A percentile compares a stretch with the other conserved stretches of the same genome.
These are phyloP conservation scores for Citrus cavaleriei DNA, from an alignment of 345 rosid genomes.

Conservation along the genomic window DNA sequence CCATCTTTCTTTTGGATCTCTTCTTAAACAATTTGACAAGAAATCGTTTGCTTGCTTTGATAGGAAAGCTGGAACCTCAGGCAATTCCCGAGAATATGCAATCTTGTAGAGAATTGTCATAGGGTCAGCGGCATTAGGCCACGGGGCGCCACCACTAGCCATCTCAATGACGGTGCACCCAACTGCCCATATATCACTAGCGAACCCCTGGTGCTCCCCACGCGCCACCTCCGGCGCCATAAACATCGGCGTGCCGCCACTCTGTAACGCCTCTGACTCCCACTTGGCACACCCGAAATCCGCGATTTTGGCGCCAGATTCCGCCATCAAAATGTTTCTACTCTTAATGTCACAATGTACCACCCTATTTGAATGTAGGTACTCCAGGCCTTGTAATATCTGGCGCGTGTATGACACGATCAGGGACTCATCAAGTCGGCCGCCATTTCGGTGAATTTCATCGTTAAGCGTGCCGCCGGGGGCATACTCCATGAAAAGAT, in stretches of 20 bases:
- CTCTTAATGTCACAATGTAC: slow-evolving; percentile 83
- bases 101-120: slow-evolving; percentile 42
- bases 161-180: slow-evolving; percentile 83
- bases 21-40: slow-evolving; percentile 50
- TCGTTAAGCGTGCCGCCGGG: slow-evolving; percentile 52
- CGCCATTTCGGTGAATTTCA: slow-evolving; percentile 31
- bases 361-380: slow-evolving; percentile 51
- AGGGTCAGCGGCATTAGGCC: slow-evolving; percentile 37
- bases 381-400: slow-evolving; percentile 52
- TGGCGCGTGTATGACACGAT: slow-evolving; percentile 48
- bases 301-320: slow-evolving; percentile 49
- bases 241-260: slow-evolving; percentile 63
- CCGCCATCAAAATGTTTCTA: slow-evolving; percentile 51
- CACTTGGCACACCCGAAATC: slow-evolving; percentile 77
- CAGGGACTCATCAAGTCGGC: slow-evolving; percentile 33
- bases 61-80: slow-evolving; percentile 42
- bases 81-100: slow-evolving; percentile 41
- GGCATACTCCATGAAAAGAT: slow-evolving; percentile 64
- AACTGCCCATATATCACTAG: slow-evolving; percentile 66
- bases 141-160: slow-evolving; percentile 56
- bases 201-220: slow-evolving; percentile 63
- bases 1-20: slow-evolving; percentile 52
- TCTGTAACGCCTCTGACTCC: slow-evolving; percentile 14
- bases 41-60: slow-evolving; percentile 57
- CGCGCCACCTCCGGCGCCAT: slow-evolving; percentile 92